phyloP scores from a whole-genome alignment of 345 rosid genomes.

The Salix koriyanagi region DNA sequence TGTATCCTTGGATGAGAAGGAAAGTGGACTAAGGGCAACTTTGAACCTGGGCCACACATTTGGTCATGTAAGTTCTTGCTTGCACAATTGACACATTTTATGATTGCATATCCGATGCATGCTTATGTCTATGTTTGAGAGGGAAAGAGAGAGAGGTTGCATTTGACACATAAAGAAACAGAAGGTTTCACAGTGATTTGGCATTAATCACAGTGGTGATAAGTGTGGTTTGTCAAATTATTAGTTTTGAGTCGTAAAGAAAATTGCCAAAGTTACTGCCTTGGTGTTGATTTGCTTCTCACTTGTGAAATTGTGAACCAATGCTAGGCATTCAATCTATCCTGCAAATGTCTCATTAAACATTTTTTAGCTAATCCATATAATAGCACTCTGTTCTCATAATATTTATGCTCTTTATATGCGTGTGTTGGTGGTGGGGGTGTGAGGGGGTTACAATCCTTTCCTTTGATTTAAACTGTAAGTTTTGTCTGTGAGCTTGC shows the following conservation, averaged over 20 bases:
- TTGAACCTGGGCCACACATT: slow-evolving; percentile 94
- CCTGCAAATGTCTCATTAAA: no score
- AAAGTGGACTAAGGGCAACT: slow-evolving; percentile 90
- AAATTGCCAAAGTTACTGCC: neutral
- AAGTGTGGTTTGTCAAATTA: neutral
- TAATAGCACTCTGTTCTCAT: no score
- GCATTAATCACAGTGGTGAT: no score
- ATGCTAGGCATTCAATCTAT: no score
- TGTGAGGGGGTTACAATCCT: neutral
- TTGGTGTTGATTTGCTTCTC: no score
- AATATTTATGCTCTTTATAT: no score
- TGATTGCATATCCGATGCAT: neutral
- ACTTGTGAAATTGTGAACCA: no score
- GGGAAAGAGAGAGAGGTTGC: no score
- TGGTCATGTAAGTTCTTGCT: slow-evolving; percentile 75
- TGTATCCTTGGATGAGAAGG: slow-evolving; percentile 96
- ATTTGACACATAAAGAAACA: no score
- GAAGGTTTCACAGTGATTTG: no score
- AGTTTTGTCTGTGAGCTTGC: neutral
- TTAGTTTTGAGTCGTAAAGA: neutral
- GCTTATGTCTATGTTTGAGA: neutral
- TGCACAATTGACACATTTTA: neutral
- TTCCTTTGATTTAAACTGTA: neutral
- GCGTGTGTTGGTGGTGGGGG: no score
- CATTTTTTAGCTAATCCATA: no score